These are phyloP conservation scores for Trichoderma sp. DNA, from an alignment of 2,329 filamentous ascomycete genomes.

Conservation along the genomic window DNA sequence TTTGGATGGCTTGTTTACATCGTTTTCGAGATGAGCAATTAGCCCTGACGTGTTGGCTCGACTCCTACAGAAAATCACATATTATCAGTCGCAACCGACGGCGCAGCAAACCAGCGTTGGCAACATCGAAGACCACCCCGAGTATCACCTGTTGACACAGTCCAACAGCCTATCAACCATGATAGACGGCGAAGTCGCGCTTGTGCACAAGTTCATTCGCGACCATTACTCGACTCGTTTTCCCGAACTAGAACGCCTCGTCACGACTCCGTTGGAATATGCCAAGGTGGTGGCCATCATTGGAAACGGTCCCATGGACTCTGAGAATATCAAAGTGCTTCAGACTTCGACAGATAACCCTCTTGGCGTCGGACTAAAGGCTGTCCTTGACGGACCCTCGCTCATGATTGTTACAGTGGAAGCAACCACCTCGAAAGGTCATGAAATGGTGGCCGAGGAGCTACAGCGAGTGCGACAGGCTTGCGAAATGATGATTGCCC, in stretches of 20 bases:
- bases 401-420: constrained; percentile 97
- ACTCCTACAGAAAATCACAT: constrained; percentile 71
- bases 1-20: constrained; percentile 62
- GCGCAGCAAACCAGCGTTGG: constrained; percentile 68
- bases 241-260: constrained; percentile 85
- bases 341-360: constrained; percentile 77
- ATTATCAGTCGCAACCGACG: constrained; percentile 70
- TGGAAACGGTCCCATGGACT: constrained; percentile 85
- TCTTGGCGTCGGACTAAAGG: constrained; percentile 71
- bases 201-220: constrained; percentile 94
- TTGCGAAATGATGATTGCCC: constrained; percentile 83
- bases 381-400: constrained; percentile 82
- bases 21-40: constrained; percentile 39
- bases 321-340: constrained; percentile 75
- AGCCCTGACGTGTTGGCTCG: constrained; percentile 65
- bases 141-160: constrained; percentile 84
- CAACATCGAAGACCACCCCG: constrained; percentile 87
- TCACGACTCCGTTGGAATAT: constrained; percentile 92
- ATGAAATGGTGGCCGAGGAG: constrained; percentile 73
- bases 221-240: constrained; percentile 95
- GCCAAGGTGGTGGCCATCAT: constrained; percentile 93
- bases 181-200: constrained; percentile 88
- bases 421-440: constrained; percentile 84
- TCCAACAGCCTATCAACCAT: constrained; percentile 88
- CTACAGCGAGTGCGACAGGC: constrained; percentile 72